Base-by-base conservation (phyloP, 495 filamentous ascomycete species). In the Glarea lozoyensis region DNA sequence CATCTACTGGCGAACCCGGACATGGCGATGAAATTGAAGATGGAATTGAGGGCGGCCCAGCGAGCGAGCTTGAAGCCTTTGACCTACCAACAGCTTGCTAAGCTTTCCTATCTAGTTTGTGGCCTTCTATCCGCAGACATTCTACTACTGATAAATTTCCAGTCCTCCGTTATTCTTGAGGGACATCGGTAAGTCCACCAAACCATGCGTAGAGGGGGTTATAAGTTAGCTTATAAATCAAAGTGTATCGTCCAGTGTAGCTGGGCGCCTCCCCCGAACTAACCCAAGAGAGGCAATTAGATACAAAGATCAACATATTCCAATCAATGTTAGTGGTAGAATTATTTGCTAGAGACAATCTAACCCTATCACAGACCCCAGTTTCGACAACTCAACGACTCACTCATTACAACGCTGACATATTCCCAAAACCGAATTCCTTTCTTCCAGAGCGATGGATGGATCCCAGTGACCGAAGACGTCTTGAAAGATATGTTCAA, bases 361-460 rank as follows among this genome's bases (percentile, higher is more conserved):
- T 31, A 41, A 17, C 37, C 5, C 17, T 5, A 3, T 10, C 20
- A 2, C 34, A 46, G 44, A 49, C 46, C n/a, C 46, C 46, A 0
- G 40, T 49, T 11, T 23, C 16, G 29, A 43, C 37, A 13, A 49
- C 46, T 22, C 46, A 49, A 40, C 33, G 22, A 39, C 19, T 50
- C 17, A 45, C 32, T n/a, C 48, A 50, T 30, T 27, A 46, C 27
- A 50, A 46, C 31, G 45, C 57, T 22, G 39, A 25, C 13, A 55
- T 67, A 21, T 68, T 66, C 52, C 64, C 64, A 12, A 46, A 63
- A 41, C 57, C 64, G n/a, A 47, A 51, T 37, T 39, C 43, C 16
- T 73, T 68, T 50, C 40, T 57, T 10, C 69, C 68, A 2, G 65
- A 68, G 38, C 64, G 69, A 40, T 73, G 66, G 67, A 53, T 68